Conservation (phyloP, 2,329 filamentous ascomycete genomes). For the Sarocladiaceae sp. region DNA sequence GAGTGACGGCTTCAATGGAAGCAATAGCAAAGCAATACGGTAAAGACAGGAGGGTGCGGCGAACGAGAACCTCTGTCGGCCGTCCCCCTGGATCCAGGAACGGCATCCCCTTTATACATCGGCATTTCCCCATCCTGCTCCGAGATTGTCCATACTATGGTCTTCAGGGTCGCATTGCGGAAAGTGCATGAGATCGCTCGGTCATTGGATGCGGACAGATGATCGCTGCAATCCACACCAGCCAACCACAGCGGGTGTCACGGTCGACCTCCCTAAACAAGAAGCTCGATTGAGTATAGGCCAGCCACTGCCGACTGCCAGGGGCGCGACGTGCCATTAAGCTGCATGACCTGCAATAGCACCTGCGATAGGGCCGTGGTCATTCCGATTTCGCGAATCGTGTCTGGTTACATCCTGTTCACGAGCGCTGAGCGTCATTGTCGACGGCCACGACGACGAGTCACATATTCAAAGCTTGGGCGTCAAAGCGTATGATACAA, state of each 20-base stretch:
- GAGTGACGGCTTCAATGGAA: background rate
- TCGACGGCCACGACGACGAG: background rate
- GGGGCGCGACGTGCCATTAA: conserved; percentile 3
- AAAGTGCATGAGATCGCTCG: conserved; percentile 5
- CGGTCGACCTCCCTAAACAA: conserved; percentile 3
- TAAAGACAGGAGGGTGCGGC: background rate
- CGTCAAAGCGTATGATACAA: too few species aligned
- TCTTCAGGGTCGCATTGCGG: conserved; percentile 2
- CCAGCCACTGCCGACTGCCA: conserved; percentile 5
- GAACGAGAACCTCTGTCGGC: background rate
- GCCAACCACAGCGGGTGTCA: background rate
- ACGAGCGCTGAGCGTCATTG: background rate
- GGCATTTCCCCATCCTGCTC: too few species aligned
- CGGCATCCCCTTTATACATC: background rate
- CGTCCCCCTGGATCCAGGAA: background rate
- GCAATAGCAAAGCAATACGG: background rate
- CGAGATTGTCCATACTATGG: background rate
- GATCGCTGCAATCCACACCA: background rate
- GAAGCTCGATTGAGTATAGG: background rate
- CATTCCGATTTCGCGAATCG: background rate
- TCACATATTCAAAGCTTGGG: too few species aligned
- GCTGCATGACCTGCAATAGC: background rate
- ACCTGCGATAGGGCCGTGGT: background rate
- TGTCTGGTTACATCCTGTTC: background rate
- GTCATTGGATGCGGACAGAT: conserved; percentile 7